Evolutionary conservation across 805 yeast genomes (phyloP).

Genomic region (Torulaspora indica): DNA sequence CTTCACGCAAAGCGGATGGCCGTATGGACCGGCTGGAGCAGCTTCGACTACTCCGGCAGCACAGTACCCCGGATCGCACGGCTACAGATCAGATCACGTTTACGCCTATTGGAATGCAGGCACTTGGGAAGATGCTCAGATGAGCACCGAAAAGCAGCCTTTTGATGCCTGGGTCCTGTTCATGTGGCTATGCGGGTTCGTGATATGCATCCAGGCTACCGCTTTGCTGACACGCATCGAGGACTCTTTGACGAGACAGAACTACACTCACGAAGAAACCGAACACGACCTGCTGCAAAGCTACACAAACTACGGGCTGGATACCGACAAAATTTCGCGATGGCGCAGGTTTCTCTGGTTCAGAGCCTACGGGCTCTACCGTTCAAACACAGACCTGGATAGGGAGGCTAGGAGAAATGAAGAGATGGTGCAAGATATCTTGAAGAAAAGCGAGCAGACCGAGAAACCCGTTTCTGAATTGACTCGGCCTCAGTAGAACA

Average conservation of each 20-base stretch:
- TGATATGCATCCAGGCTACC: conserved; percentile 41
- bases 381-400: conserved; percentile 33
- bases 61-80: conserved; percentile 22
- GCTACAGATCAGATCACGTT: conserved; percentile 30
- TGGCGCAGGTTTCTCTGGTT: conserved; percentile 57
- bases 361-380: conserved; percentile 38
- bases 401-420: conserved; percentile 60
- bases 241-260: conserved; percentile 33
- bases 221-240: conserved; percentile 39
- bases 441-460: conserved; percentile 12
- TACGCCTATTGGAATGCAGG: conserved; percentile 56
- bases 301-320: conserved; percentile 50
- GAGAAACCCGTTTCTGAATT: background rate
- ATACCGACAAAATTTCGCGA: conserved; percentile 45
- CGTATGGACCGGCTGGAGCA: conserved; percentile 32
- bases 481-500: background rate
- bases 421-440: conserved; percentile 55
- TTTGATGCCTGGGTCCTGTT: conserved; percentile 41
- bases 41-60: conserved; percentile 9
- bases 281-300: conserved; percentile 41
- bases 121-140: conserved; percentile 55
- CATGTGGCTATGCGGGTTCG: conserved; percentile 38
- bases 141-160: conserved; percentile 41
- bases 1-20: conserved; percentile 45
- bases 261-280: conserved; percentile 39